These are phyloP conservation scores for Penicillium simplicissimum DNA, from an alignment of 495 filamentous ascomycete genomes.

Conservation along the genomic window DNA sequence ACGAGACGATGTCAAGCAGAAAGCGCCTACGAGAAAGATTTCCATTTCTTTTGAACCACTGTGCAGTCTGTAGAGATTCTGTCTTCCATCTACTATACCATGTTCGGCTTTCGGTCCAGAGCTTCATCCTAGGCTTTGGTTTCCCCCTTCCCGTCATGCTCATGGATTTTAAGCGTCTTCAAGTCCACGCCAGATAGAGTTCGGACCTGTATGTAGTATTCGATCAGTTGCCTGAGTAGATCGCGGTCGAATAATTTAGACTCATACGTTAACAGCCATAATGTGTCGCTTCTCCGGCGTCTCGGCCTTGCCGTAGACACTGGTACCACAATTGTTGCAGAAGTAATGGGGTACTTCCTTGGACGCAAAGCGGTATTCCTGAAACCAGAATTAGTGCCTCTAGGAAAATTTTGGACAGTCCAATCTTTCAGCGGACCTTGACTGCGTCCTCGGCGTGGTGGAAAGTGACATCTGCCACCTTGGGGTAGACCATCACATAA, in stretches of 20 bases:
- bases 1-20: too few relatives aligned
- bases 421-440: conserved; percentile 6
- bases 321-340: conserved; percentile 43
- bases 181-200: conserved; percentile 36
- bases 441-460: conserved; percentile 25
- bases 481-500: conserved; percentile 42
- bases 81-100: neutral
- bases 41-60: neutral
- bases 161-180: conserved; percentile 25
- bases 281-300: conserved; percentile 28
- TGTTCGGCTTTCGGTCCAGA: neutral
- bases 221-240: neutral
- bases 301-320: conserved; percentile 32
- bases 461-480: conserved; percentile 27
- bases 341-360: conserved; percentile 43
- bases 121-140: neutral
- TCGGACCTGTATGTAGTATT: conserved; percentile 25
- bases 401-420: too few relatives aligned
- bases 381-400: conserved; percentile 9
- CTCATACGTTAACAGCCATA: conserved; percentile 41
- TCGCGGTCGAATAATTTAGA: too few relatives aligned
- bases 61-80: neutral
- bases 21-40: too few relatives aligned
- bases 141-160: conserved; percentile 29
- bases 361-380: conserved; percentile 39